phyloP scores from a whole-genome alignment of 2,329 filamentous ascomycete genomes.

The Sphaerulina musiva region DNA sequence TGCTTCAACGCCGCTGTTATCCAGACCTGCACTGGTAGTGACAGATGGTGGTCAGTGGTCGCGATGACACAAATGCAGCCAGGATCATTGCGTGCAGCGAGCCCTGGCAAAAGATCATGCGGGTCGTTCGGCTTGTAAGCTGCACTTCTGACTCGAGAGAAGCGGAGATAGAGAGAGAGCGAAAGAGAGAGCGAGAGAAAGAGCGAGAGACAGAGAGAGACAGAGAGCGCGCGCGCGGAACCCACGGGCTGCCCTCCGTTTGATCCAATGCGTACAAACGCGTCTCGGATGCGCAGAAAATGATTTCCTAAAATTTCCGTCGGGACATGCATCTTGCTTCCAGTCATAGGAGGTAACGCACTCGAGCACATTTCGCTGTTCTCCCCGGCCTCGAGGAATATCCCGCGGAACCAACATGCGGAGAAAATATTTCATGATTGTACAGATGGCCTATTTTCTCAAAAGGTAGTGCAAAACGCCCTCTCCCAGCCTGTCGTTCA shows the following conservation, averaged over 20 bases:
- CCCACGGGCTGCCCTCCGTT: background rate
- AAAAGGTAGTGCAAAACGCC: background rate
- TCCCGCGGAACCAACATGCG: background rate
- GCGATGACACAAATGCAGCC: conserved; percentile 9
- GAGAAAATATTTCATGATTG: background rate
- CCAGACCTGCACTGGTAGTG: too few relatives aligned
- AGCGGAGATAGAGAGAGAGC: too few relatives aligned
- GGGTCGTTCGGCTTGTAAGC: conserved; percentile 4
- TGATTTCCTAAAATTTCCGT: background rate
- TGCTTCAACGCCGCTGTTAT: too few relatives aligned
- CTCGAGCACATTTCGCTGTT: background rate
- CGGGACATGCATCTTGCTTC: background rate
- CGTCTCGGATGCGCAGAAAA: background rate
- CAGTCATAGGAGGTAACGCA: background rate
- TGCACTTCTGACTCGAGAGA: background rate
- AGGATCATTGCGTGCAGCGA: conserved; percentile 17
- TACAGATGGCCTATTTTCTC: background rate
- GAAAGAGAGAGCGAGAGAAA: too few relatives aligned
- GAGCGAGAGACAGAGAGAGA: too few relatives aligned
- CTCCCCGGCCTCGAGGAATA: background rate
- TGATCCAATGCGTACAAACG: background rate
- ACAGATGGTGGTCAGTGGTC: background rate
- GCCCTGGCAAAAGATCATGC: conserved; percentile 3
- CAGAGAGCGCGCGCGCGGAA: background rate
- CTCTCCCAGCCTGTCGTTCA: conserved; percentile 8